Conservation (phyloP, 371 early-diverging fungal genomes). For the Rhizopus sp. region DNA sequence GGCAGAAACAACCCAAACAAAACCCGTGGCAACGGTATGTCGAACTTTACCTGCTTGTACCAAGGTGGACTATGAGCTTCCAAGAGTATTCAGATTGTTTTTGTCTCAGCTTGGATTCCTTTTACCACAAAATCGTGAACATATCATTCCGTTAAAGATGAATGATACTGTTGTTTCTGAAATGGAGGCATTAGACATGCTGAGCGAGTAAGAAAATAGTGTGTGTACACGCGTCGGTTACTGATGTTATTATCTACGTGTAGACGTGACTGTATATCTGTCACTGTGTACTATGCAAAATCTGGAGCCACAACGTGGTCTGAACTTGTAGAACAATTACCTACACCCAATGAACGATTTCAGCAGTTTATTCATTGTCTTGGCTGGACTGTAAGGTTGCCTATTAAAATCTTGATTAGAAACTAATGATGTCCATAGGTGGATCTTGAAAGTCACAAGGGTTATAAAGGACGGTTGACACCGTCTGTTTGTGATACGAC, state of each 20-base stretch:
- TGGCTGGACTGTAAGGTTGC: slow-evolving; percentile 67
- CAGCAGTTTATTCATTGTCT: slow-evolving; percentile 68
- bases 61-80: slow-evolving; percentile 32
- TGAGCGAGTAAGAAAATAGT: slow-evolving; percentile 62
- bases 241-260: neutral
- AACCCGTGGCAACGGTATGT: slow-evolving; percentile 5
- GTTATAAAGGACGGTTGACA: slow-evolving; percentile 67
- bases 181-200: slow-evolving; percentile 63
- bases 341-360: slow-evolving; percentile 61
- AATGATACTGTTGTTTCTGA: slow-evolving; percentile 65
- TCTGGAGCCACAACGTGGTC: slow-evolving; percentile 51
- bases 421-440: slow-evolving; percentile 31
- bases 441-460: slow-evolving; percentile 55
- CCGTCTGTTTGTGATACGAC: slow-evolving; percentile 56
- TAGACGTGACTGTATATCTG: slow-evolving; percentile 75
- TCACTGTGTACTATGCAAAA: slow-evolving; percentile 64
- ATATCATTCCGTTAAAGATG: slow-evolving; percentile 62
- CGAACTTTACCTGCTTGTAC: slow-evolving; percentile 14
- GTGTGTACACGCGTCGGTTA: neutral
- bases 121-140: slow-evolving; percentile 54
- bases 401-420: neutral
- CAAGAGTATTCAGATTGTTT: slow-evolving; percentile 61
- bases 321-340: slow-evolving; percentile 59
- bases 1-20: slow-evolving; percentile 7
- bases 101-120: slow-evolving; percentile 70